A percentile compares a stretch with the other conserved stretches of the same genome.
These are phyloP conservation scores for Turnera subulata DNA, from an alignment of 345 rosid species.

Conservation along the genomic window DNA sequence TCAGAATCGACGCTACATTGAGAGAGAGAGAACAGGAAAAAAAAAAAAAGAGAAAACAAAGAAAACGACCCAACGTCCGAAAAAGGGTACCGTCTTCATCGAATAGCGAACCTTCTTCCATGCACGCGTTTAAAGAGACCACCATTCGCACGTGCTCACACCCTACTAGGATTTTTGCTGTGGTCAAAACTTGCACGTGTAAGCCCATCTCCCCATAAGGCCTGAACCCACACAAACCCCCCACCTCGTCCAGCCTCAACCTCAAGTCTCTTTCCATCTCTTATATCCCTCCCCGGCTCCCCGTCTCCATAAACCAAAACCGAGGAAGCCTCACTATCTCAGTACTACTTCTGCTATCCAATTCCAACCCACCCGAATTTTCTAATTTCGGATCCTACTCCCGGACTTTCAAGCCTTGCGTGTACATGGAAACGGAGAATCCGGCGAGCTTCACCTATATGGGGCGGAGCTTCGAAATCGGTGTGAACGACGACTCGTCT, in stretches of 20 bases:
- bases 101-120: slow-evolving; percentile 31
- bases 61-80: not conserved
- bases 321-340: not conserved
- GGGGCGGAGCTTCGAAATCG: slow-evolving; percentile 40
- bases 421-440: slow-evolving; percentile 40
- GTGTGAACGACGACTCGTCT: slow-evolving; percentile 46
- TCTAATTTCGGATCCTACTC: not conserved
- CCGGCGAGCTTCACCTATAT: slow-evolving; percentile 34
- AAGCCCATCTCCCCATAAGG: slow-evolving; percentile 10
- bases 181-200: slow-evolving; percentile 36
- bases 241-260: slow-evolving; percentile 31
- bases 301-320: not conserved
- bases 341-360: too few relatives aligned
- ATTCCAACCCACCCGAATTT: not conserved
- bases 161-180: slow-evolving; percentile 14
- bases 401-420: not conserved
- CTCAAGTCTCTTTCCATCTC: not conserved
- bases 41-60: too few relatives aligned
- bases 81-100: slow-evolving; percentile 2
- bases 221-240: not conserved
- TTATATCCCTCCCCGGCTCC: not conserved
- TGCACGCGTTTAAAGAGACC: slow-evolving; percentile 40
- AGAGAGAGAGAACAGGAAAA: too few relatives aligned
- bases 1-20: too few relatives aligned
- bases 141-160: slow-evolving; percentile 43